These are phyloP conservation scores for Saccharum hybrid DNA, from an alignment of 202 grass and related monocot genomes.

Conservation along the genomic window DNA sequence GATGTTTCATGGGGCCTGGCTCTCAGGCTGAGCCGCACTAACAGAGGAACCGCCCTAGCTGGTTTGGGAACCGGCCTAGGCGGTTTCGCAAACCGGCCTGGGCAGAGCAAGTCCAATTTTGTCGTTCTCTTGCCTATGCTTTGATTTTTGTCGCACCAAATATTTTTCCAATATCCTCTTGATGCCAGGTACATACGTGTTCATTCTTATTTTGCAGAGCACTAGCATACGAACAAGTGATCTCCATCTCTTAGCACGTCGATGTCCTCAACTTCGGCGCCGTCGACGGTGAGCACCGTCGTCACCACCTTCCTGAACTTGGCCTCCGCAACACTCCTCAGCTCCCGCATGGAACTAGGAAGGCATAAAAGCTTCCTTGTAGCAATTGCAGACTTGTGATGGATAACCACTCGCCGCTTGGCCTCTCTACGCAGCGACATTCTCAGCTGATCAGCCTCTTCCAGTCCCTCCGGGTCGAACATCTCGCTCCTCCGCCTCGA, in stretches of 20 bases:
- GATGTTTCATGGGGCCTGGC: too few species aligned
- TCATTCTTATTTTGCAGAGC: too few species aligned
- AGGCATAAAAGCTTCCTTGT: slow-evolving; percentile 44
- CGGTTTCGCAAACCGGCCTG: too few species aligned
- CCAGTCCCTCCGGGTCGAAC: neutral
- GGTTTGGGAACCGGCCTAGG: too few species aligned
- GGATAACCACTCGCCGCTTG: slow-evolving; percentile 39
- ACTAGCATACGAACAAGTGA: slow-evolving; percentile 46
- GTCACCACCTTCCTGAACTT: slow-evolving; percentile 36
- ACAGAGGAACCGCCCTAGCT: too few species aligned
- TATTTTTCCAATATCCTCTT: too few species aligned
- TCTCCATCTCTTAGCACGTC: slow-evolving; percentile 52
- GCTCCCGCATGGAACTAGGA: slow-evolving; percentile 43
- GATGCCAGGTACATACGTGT: too few species aligned
- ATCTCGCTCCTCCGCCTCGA: neutral
- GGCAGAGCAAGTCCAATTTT: too few species aligned
- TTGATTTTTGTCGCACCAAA: too few species aligned
- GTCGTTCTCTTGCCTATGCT: too few species aligned
- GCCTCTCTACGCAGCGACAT: neutral
- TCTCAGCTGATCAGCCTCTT: neutral
- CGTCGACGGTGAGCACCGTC: slow-evolving; percentile 41
- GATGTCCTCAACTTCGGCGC: slow-evolving; percentile 52
- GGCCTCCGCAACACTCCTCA: slow-evolving; percentile 29
- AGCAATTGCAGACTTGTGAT: neutral
- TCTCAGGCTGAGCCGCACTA: too few species aligned